phyloP scores from a whole-genome alignment of 106 monocot species.

The Acorus calamus region DNA sequence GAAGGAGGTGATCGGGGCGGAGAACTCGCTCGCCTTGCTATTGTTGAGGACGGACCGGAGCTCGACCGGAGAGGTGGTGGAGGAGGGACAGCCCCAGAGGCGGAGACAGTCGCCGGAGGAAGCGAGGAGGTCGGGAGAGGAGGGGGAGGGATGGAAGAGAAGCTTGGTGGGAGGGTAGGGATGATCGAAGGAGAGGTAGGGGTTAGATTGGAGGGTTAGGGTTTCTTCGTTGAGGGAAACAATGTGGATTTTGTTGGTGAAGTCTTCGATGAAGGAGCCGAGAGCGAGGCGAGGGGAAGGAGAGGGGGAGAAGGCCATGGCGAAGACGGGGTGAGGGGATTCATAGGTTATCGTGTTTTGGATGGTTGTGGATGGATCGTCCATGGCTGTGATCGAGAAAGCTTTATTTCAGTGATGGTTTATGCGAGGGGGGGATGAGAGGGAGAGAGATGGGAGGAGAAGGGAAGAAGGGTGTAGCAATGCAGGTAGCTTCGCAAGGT shows the following conservation, averaged over 20 bases:
- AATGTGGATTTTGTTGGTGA: slow-evolving; percentile 64
- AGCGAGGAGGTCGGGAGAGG: slow-evolving; percentile 50
- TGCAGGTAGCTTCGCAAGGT: too few species aligned
- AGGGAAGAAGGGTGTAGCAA: too few species aligned
- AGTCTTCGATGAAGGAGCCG: slow-evolving; percentile 76
- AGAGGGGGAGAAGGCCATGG: slow-evolving; percentile 74
- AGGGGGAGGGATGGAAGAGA: slow-evolving; percentile 51
- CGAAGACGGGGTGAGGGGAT: slow-evolving; percentile 78
- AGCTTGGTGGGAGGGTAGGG: slow-evolving; percentile 95
- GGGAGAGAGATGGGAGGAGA: too few species aligned
- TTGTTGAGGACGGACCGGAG: slow-evolving; percentile 40
- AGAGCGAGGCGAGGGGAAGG: slow-evolving; percentile 58
- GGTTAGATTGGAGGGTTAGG: slow-evolving; percentile 31
- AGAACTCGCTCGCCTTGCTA: slow-evolving; percentile 47
- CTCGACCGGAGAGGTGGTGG: slow-evolving; percentile 18
- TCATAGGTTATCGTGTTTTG: slow-evolving; percentile 55
- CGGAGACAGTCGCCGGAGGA: slow-evolving; percentile 73
- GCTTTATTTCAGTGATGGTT: too few species aligned
- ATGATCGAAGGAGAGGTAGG: slow-evolving; percentile 78
- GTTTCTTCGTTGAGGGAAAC: slow-evolving; percentile 58
- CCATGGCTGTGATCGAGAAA: slow-evolving; percentile 8
- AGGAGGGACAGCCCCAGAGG: slow-evolving; percentile 23
- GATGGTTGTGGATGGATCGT: slow-evolving; percentile 12
- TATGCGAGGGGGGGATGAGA: too few species aligned
- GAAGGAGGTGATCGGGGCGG: slow-evolving; percentile 64